Conservation (phyloP, 345 rosid species). For the Conringia planisiliqua region DNA sequence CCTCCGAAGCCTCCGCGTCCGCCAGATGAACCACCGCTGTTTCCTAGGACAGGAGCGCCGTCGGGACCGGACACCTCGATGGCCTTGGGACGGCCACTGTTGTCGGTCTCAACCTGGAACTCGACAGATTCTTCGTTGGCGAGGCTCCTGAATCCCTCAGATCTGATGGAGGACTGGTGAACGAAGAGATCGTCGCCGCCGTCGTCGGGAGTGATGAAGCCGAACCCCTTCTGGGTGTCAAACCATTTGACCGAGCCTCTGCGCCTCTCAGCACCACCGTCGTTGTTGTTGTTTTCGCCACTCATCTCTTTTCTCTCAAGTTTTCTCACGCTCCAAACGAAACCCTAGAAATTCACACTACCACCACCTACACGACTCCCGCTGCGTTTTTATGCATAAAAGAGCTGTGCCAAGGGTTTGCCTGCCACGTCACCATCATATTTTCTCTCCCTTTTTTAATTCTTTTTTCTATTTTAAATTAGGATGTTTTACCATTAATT, state of each 20-base stretch:
- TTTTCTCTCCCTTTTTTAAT: neutral
- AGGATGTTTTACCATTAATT: too few relatives aligned
- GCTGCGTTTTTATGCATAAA: conserved; percentile 12
- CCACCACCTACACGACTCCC: neutral
- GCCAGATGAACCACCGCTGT: conserved; percentile 20
- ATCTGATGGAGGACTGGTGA: conserved; percentile 72
- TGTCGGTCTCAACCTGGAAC: conserved; percentile 43
- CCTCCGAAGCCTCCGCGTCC: conserved; percentile 26
- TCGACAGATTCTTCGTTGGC: conserved; percentile 61
- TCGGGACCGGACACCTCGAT: conserved; percentile 73
- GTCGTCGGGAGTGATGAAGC: conserved; percentile 86
- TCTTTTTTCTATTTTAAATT: too few relatives aligned
- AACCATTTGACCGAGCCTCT: conserved; percentile 73
- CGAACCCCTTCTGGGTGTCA: conserved; percentile 73
- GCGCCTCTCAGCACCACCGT: conserved; percentile 12
- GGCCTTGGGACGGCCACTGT: conserved; percentile 64
- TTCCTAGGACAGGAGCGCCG: conserved; percentile 29
- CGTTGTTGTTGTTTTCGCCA: conserved; percentile 2
- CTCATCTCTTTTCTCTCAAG: conserved; percentile 18
- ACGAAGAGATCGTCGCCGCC: conserved; percentile 85
- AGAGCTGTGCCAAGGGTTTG: conserved; percentile 19
- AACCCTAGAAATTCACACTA: conserved; percentile 2
- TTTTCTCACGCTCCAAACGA: neutral
- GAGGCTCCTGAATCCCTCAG: conserved; percentile 76
- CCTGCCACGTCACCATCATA: conserved; percentile 22